A percentile compares a stretch with the other conserved stretches of the same genome.
Evolutionary conservation across 176 grass and related monocot species (phyloP).

Genomic region (sorghum (Sorghum bicolor)): DNA sequence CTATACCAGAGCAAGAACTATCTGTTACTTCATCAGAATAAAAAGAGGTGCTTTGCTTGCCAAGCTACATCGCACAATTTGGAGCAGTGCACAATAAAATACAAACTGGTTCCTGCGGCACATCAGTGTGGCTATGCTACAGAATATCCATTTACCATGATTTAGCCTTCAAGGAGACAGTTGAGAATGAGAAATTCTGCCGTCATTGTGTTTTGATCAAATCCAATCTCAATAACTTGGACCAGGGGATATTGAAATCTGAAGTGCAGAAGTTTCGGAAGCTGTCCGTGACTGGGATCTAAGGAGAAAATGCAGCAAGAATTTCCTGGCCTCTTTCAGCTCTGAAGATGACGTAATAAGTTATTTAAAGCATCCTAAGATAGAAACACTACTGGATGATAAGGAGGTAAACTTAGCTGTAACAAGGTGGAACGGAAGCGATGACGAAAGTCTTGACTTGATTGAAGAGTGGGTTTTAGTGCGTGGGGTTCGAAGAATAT

Average conservation of each 20-base stretch:
- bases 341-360: slow-evolving; percentile 21
- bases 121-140: slow-evolving; percentile 36
- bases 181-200: slow-evolving; percentile 25
- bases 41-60: slow-evolving; percentile 37
- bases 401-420: slow-evolving; percentile 18
- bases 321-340: slow-evolving; percentile 34
- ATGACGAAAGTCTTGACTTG: slow-evolving; percentile 10
- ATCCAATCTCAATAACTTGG: slow-evolving; percentile 22
- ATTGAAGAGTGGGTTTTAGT: slow-evolving; percentile 31
- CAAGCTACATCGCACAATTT: slow-evolving; percentile 28
- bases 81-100: slow-evolving; percentile 36
- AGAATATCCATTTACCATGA: slow-evolving; percentile 30
- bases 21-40: background rate
- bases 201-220: slow-evolving; percentile 18
- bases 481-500: slow-evolving; percentile 31
- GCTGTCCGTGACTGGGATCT: slow-evolving; percentile 24
- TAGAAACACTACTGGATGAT: slow-evolving; percentile 19
- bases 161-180: slow-evolving; percentile 17
- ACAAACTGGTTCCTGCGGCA: slow-evolving; percentile 3
- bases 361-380: slow-evolving; percentile 18
- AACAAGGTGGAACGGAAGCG: slow-evolving; percentile 19
- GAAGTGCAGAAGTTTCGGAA: slow-evolving; percentile 37
- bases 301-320: slow-evolving; percentile 17
- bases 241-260: slow-evolving; percentile 10
- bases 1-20: background rate